A percentile compares a stretch with the other conserved stretches of the same genome.
Evolutionary conservation across 352 stramenopile genomes (phyloP).

Genomic region (Globisporangium megalacanthum): DNA sequence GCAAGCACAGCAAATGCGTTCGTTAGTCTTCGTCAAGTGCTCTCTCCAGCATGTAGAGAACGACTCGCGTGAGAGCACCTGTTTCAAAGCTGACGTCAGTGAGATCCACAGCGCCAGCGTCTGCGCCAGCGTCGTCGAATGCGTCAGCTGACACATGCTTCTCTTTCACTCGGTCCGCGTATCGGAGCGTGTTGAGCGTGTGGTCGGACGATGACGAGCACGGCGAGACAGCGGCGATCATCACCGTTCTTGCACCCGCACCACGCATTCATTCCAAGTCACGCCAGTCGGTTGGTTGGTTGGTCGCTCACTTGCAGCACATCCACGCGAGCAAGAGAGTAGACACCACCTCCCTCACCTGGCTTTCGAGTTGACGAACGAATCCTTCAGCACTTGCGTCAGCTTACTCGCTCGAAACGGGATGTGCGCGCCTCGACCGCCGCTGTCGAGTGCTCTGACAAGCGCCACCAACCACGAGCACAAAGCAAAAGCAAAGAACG

Average conservation of each 20-base stretch:
- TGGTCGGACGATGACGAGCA: conserved; percentile 92
- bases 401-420: conserved; percentile 96
- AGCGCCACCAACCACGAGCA: background rate
- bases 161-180: conserved; percentile 97
- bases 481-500: background rate
- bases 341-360: conserved; percentile 22
- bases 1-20: background rate
- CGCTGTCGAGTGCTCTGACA: conserved; percentile 85
- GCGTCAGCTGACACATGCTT: conserved; percentile 80
- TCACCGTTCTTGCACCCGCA: conserved; percentile 80
- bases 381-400: conserved; percentile 98
- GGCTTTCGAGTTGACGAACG: conserved; percentile 93
- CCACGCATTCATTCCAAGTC: background rate
- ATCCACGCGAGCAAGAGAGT: background rate
- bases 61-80: conserved; percentile 16
- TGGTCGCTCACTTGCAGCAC: background rate
- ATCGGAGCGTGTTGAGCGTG: conserved; percentile 96
- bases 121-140: conserved; percentile 37
- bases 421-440: conserved; percentile 86
- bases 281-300: background rate
- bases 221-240: conserved; percentile 95
- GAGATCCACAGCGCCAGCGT: conserved; percentile 35
- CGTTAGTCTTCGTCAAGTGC: background rate
- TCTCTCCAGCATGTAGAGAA: background rate
- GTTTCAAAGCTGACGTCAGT: conserved; percentile 58